Evolutionary conservation across 2,329 filamentous ascomycete species (phyloP), one percentile per base, ranked within the genome.

Genomic region (Bipolaris gigantea): DNA sequence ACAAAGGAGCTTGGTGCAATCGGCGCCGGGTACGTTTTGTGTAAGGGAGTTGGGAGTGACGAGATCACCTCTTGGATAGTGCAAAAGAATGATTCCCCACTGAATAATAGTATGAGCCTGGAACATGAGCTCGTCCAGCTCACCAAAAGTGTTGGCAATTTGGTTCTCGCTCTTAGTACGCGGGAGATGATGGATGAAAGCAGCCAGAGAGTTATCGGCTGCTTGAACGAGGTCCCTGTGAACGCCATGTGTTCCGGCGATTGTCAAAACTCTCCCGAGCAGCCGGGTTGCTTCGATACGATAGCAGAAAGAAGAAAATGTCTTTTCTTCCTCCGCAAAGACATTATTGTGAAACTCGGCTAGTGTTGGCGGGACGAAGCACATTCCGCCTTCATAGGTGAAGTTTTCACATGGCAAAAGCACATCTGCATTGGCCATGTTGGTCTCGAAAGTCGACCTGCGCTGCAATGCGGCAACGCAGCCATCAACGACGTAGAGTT

Each of bases 81-180:
- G 61, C 16, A 64, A 34, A 13, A 64, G 53, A n/a, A 64, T 62
- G 2, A 49, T 60, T 35, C 41, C 47, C 48, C 60, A 61, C 16
- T 62, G 79, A 41, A 84, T 77, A 65, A 94, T 88, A 82, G 92
- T 90, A 57, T 89, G 86, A 1, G 89, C 90, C 70, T 94, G 89
- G 74, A 95, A 94, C 78, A 95, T 86, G 83, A 94, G 89, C 74
- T 94, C 89, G 69, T 96, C 91, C 4, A 91, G 40, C 32, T 84
- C 80, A 18, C 89, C 87, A 61, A 87, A 83, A 50, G 83, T 82
- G 54, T 83, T 82, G 48, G 92, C 75, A 19, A 89, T 80, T 56
- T 89, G 83, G 46, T 80, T 80, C 75, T 93, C 52, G 19, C 48
- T 55, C n/a, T 55, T 94, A 13, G 80, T 80, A 15, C 81, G 79